Base-by-base conservation (phyloP, 2,329 filamentous ascomycete species). In the Aureobasidium sp. region DNA sequence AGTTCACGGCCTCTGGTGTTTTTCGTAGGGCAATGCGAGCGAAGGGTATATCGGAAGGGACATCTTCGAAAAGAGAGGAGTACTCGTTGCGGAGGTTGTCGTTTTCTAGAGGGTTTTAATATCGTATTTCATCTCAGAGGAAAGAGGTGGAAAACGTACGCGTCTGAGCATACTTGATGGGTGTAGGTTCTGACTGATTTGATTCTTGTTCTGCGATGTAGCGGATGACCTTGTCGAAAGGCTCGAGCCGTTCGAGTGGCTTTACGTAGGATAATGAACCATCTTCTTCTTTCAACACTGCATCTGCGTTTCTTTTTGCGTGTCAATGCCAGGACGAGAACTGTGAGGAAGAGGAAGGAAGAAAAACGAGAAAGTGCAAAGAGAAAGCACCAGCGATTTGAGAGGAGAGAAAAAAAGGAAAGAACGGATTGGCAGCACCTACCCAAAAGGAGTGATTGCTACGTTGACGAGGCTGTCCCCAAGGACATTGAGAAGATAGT, bases 61-160 rank as follows among this genome's bases (percentile, higher is more conserved):
- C 82, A 65, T 89, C 81, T 0, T 75, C 67, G 68, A 85, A 84
- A 2, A 94, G 79, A 0, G 77, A 67, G 0, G 75, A 64, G 70
- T 92, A 94, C 72, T 94, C 90, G 62, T 84, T 78, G 2, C 85
- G 83, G 21, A 94, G 79, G 68, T 93, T 94, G 71, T 93, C 87
- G 69, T 94, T 91, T 76, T 94, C 85, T 86, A 25, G 8, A 8
- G 15, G 17, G 11, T 15, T 29, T 29, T 10, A 53, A 43, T 9
- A 55, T 43, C 8, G 8, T 27, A 7, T 10, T 19, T 31, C 2
- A 10, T 57, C 11, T 15, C 29, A 21, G 55, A 35, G 27, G 25
- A 42, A 42, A n/a, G 57, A 46, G n/a, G 46, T 40, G 11, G 57
- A 33, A 17, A 31, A 73, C 81, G 70, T 73, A 86, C 84, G 88